A percentile compares a stretch with the other conserved stretches of the same genome.
Conservation (phyloP, 768 basidiomycete genomes). For the Agaricus blazei region DNA sequence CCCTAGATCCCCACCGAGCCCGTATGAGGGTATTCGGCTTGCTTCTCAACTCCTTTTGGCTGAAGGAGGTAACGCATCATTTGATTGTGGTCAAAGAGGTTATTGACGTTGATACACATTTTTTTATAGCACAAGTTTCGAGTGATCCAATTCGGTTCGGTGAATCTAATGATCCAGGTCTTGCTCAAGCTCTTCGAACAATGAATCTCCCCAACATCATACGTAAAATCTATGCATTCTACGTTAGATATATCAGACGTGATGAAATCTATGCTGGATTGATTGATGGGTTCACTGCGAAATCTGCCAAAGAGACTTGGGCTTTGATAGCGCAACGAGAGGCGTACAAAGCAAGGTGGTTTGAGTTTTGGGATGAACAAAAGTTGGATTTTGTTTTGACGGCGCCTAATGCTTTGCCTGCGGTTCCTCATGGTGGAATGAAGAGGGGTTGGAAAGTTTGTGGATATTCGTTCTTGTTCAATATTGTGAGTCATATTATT, state of each 20-base stretch:
- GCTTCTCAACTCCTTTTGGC: conserved; percentile 48
- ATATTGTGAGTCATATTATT: conserved; percentile 35
- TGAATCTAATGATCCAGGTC: conserved; percentile 47
- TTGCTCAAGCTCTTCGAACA: conserved; percentile 31
- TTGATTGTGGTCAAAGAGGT: neutral
- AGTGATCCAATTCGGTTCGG: conserved; percentile 28
- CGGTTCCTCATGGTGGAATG: conserved; percentile 49
- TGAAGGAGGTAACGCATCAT: conserved; percentile 32
- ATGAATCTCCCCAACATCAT: conserved; percentile 43
- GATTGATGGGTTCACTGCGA: conserved; percentile 40
- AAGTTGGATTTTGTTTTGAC: conserved; percentile 55
- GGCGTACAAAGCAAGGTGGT: conserved; percentile 36
- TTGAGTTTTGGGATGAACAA: conserved; percentile 32
- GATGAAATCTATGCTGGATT: conserved; percentile 52
- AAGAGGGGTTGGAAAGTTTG: conserved; percentile 46
- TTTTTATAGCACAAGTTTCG: conserved; percentile 16
- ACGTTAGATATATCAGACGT: conserved; percentile 43
- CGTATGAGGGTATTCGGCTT: conserved; percentile 46
- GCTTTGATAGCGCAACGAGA: conserved; percentile 43
- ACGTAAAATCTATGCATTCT: conserved; percentile 44
- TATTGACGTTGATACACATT: conserved; percentile 11
- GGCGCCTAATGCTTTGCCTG: conserved; percentile 53
- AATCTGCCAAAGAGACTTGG: conserved; percentile 42
- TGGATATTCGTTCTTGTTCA: conserved; percentile 60
- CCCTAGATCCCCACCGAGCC: conserved; percentile 36